Base-by-base conservation (phyloP, 1,284 basidiomycete genomes). In the Austroboletus niveus region DNA sequence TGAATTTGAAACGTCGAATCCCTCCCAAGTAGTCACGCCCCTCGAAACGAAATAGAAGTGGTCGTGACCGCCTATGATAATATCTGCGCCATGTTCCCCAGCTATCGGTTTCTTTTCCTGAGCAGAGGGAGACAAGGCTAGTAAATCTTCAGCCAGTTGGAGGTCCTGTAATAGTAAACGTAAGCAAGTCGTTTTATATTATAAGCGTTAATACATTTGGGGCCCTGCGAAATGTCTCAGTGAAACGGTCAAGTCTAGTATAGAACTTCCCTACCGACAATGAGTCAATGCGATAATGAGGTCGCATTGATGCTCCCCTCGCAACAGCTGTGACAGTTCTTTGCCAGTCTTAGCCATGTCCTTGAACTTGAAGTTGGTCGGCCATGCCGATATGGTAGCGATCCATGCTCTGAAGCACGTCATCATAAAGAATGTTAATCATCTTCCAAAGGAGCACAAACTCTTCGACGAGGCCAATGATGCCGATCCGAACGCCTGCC, bases 41-140 rank as follows among this genome's bases (percentile, higher is more conserved):
- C 80, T 85, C 11, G 90, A 87, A 43, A 89, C 82, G 69, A 87
- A 91, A 72, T 93, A 94, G 6, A 89, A 73, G 59, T 97, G 94
- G 63, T 97, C 94, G 60, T 97, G 94, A 0, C 94, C 94, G 5
- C 94, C 94, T 8, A 96, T 79, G 41, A 97, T 71, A n/a, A 96
- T 70, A 63, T 97, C 94, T 1, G 87, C 85, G 7, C 94, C 94
- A 57, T 97, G 92, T 38, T 73, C 66, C 44, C 73, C 69, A 41
- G 71, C 69, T 40, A 86, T 74, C 1, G 76, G 57, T 1, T 71
- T 63, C 1, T 66, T 64, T 15, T 71, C 56, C 56, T 85, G 84
- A 5, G 75, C 75, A 7, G 75, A 72, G 1, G 87, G 81, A 5
- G 79, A 88, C 54, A 74, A 76, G 29, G 79, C 88, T 51, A 75